Base-by-base conservation (phyloP, 257 asterid genomes). In the Penstemon davidsonii region DNA sequence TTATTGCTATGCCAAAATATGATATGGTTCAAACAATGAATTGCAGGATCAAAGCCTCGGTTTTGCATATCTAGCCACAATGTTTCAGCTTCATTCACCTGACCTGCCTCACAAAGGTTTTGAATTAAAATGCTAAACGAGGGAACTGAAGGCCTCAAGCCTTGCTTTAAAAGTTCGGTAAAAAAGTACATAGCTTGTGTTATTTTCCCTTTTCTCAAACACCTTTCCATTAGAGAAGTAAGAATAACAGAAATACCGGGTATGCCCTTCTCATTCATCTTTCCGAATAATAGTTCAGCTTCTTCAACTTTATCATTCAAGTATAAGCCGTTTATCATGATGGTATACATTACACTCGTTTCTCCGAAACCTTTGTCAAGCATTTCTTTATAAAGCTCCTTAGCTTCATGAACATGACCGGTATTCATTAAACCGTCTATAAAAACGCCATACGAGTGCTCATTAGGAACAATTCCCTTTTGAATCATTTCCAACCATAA, bases 401-500 rank as follows among this genome's bases (percentile, higher is more conserved):
- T 74, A 33, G 96, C 96, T 80, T 91, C 91, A 39, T 69, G 73
- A 39, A 75, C 49, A 72, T 64, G 52, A 56, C 92, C 89, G 9
- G 59, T 81, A 74, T 58, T 81, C 57, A 70, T 82, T 59, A 83
- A 80, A 44, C 96, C 96, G 59, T 79, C 60, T 39, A 88, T 83
- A 54, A 77, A 70, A 47, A 84, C 78, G 51, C 79, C 82, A 67
- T 91, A 91, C 3, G 91, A 75, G 75, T 70, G 76, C 68, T 80
- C 84, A 12, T 83, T 75, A 18, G 92, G 96, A 71, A 67, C 7
- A 3, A 86, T 67, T 46, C 88, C 89, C 55, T 76, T 83, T 39
- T 64, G 73, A 55, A 82, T 78, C 97, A 91, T 91, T 79, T 88
- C 93, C 70, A 67, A 73, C 96, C 97, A 91, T 66, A 91, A 60